Evolutionary conservation across 768 basidiomycete species (phyloP).

Genomic region (Grammothele lineata): DNA sequence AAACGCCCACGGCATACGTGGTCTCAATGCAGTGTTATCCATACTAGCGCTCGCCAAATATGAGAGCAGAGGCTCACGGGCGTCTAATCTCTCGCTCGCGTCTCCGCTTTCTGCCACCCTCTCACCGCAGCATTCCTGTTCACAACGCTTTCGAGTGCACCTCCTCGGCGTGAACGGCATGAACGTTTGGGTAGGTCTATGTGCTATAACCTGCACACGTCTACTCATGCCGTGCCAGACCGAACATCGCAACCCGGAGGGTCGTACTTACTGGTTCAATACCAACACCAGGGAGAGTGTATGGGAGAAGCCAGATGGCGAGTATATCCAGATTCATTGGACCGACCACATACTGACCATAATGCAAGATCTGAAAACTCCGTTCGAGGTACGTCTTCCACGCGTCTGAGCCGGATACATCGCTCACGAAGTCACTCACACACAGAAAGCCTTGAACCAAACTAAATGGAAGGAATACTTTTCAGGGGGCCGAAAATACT

Average conservation of each 20-base stretch:
- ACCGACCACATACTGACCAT: no score
- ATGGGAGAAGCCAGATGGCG: constrained; percentile 98
- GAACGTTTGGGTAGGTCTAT: constrained; percentile 16
- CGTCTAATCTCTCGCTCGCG: no score
- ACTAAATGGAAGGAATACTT: constrained; percentile 98
- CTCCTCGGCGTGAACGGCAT: constrained; percentile 1
- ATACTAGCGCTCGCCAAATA: no score
- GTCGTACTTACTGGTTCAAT: constrained; percentile 99
- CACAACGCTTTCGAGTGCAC: no score
- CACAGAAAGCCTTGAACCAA: constrained; percentile 77
- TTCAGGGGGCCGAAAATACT: constrained; percentile 87
- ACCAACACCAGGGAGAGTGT: constrained; percentile 84
- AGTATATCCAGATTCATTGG: constrained; percentile 16
- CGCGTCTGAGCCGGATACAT: not conserved
- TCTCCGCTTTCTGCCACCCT: no score
- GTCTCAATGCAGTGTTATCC: no score
- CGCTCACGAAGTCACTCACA: not conserved
- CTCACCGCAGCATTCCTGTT: no score
- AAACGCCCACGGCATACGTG: no score
- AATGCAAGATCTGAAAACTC: constrained; percentile 73
- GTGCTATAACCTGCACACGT: not conserved
- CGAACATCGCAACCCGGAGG: constrained; percentile 92
- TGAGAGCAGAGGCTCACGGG: no score
- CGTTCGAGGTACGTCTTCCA: constrained; percentile 68
- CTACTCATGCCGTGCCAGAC: constrained; percentile 45